Evolutionary conservation across 208 protist genomes (phyloP), one percentile per base, ranked within the genome.

Genomic region (Trypanosoma rangeli): DNA sequence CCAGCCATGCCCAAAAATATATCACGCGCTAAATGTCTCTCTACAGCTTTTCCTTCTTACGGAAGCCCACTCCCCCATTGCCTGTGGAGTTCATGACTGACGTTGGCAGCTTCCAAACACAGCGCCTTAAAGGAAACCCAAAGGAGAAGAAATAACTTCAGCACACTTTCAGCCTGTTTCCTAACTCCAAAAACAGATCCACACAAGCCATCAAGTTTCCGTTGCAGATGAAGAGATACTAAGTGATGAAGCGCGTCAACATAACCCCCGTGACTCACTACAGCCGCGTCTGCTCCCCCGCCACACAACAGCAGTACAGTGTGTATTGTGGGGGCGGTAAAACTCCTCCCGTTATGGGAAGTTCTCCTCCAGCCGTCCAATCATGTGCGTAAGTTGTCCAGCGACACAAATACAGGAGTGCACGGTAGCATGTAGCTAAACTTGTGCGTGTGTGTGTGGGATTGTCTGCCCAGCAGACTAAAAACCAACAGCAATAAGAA

Each of bases 51-150:
- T 20, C 52, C 12, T 29, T 57, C 64, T 31, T 48, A 16, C 9
- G 49, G 20, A 1, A 59, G 4, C 16, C 48, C 33, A 29, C 16
- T 44, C 26, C 26, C 4, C 50, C 50, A 59, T 22, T 8, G 18
- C 15, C 15, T 24, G 12, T 24, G 29, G 20, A 24, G 37, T 37
- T 65, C 60, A 42, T 16, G 15, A 55, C 33, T 3, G 31, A 7
- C 44, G 13, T 8, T 12, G 29, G 1, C 2, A 20, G 29, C 22
- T n/a, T 55, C 44, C 22, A 65, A 54, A 26, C 5, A 39, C 22
- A 48, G 49, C 31, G 49, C 57, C 28, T 63, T 62, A 9, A 70
- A 49, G 24, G 52, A 57, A 44, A 62, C 26, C 65, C 65, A 70
- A 59, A 62, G 42, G 22, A 62, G 18, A 35, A 70, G 24, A 52